These are phyloP conservation scores for Mycena rosella DNA, from an alignment of 768 basidiomycete species.

Conservation along the genomic window DNA sequence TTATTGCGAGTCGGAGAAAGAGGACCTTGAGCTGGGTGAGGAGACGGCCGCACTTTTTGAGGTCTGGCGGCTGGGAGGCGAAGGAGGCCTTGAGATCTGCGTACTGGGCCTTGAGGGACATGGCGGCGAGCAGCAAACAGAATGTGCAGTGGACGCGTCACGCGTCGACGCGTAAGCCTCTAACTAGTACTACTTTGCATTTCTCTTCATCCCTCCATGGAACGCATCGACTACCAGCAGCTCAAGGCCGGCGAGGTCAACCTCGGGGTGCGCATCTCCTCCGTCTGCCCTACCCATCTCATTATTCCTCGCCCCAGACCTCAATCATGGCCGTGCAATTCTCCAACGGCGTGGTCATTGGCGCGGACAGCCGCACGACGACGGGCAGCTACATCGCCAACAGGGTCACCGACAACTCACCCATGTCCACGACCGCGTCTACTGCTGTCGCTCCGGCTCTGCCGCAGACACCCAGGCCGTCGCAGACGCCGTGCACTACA, in stretches of 20 bases:
- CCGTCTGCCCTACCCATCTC: constrained; percentile 1
- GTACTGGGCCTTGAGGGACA: constrained; percentile 68
- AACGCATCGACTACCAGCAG: constrained; percentile 83
- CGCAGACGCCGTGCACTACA: constrained; percentile 90
- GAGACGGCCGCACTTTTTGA: constrained; percentile 72
- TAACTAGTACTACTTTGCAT: no score
- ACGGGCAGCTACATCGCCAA: constrained; percentile 98
- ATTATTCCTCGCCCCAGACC: constrained; percentile 68
- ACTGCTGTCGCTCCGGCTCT: constrained; percentile 98
- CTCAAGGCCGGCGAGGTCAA: constrained; percentile 97
- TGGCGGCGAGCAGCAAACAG: constrained; percentile 26
- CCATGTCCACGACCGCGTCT: constrained; percentile 96
- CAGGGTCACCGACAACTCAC: constrained; percentile 99
- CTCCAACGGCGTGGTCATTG: constrained; percentile 93
- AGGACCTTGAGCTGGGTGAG: constrained; percentile 83
- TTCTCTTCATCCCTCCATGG: constrained; percentile 57
- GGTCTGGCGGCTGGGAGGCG: constrained; percentile 71
- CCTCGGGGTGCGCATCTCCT: constrained; percentile 80
- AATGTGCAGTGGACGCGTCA: constrained; percentile 38
- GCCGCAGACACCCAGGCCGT: constrained; percentile 98
- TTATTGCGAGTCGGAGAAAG: not conserved
- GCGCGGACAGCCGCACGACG: constrained; percentile 97
- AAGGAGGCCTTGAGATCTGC: constrained; percentile 78
- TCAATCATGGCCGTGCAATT: constrained; percentile 99
- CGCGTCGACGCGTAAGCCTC: constrained; percentile 53